Base-by-base conservation (phyloP, 1,139 yeast species). In the Pichia sp. region DNA sequence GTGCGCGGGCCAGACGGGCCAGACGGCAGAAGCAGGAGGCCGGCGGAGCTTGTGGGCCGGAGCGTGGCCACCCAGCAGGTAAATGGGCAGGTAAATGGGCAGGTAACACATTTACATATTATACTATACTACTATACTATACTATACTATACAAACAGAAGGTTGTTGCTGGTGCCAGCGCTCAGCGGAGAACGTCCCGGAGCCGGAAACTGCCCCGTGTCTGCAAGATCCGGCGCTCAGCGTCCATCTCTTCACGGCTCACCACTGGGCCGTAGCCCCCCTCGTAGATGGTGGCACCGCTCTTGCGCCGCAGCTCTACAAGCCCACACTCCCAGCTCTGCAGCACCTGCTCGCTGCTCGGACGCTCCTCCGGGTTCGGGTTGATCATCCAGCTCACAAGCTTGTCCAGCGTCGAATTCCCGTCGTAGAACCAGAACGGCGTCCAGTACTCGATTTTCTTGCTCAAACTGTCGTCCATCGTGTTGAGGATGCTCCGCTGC, bases 231-330 rank as follows among this genome's bases (percentile, higher is more conserved):
- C 16, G 24, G 4, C 20, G 34, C 29, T 60, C 58, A 8, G 24
- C 30, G 27, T 51, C 60, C 76, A 4, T 85, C 84, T 58, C 75
- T 73, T 8, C 58, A 3, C 20, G 31, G 4, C 52, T 36, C 5
- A 57, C 47, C 7, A 52, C 42, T 4, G 98, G 97, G 0, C 99
- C 99, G 69, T 81, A 92, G 64, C 93, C 98, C 42, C 98, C 99
- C 72, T 93, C 99, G 64, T 86, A 95, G 61, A 93, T 88, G 1
- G 93, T 88, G 1, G 98, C 97, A 2, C 99, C 99, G 4, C 97
- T 92, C 67, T 88, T 87, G 54, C 98, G 78, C 60, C 95, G 80
- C 60, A 79, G 74, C 63, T 92, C 97, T 47, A 93, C 93, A 59
- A 85, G 80, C 51, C 79, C 78, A 61, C 95, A 84, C 68, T 93